Conservation (phyloP, 768 basidiomycete genomes). For the Podaxis pistillaris region DNA sequence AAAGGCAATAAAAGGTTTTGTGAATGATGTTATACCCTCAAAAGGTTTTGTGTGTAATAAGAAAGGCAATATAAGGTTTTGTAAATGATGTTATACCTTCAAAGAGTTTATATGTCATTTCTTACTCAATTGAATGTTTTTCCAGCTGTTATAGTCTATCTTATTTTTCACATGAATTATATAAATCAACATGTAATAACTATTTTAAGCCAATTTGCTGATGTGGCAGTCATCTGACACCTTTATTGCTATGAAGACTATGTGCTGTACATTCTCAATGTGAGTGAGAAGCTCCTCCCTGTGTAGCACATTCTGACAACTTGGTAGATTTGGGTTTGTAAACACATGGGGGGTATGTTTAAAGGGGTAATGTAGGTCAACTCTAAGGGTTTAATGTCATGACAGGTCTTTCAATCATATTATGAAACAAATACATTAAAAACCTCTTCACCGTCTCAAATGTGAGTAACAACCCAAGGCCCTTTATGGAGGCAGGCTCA, state of each 20-base stretch:
- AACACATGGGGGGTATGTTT: slow-evolving; percentile 71
- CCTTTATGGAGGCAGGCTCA: background rate
- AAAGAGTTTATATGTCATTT: no score
- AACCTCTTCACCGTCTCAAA: slow-evolving; percentile 45
- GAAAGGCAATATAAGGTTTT: no score
- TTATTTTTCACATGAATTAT: no score
- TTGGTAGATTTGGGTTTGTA: slow-evolving; percentile 58
- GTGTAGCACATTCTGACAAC: slow-evolving; percentile 12
- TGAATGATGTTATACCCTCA: no score
- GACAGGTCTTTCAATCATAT: slow-evolving; percentile 65
- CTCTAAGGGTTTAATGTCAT: background rate
- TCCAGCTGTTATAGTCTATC: no score
- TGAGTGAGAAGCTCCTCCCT: slow-evolving; percentile 22
- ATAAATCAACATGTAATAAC: no score
- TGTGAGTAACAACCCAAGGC: slow-evolving; percentile 34
- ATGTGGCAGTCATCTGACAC: background rate
- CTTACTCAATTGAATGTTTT: no score
- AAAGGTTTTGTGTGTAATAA: no score
- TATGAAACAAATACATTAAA: slow-evolving; percentile 48
- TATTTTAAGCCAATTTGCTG: no score
- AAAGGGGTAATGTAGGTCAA: background rate
- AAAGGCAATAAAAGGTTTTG: no score
- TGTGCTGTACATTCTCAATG: slow-evolving; percentile 48
- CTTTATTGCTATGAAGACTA: slow-evolving; percentile 28
- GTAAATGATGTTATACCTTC: no score